Base-by-base conservation (phyloP, 495 filamentous ascomycete species). In the Penicillium arizonense region DNA sequence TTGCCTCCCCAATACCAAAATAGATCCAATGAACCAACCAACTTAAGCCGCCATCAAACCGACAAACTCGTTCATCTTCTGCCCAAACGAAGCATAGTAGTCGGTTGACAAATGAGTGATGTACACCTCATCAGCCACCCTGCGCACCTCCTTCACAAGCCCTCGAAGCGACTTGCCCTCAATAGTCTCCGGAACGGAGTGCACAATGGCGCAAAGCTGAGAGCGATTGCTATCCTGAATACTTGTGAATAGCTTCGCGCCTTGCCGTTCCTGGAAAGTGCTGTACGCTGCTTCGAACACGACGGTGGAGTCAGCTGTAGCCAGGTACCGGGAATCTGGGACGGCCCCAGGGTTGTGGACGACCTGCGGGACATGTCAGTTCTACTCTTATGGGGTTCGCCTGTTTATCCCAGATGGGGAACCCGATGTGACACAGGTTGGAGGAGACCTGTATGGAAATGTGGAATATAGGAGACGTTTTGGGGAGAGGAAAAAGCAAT, bases 271-370 rank as follows among this genome's bases (percentile, higher is more conserved):
- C 33, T 67, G 64, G 61, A 75, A 78, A 37, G 68, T 75, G 37
- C 58, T 59, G 48, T 78, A 76, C 6, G 72, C 68, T 30, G 64
- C 72, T 53, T 78, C 75, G 52, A 77, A 76, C 1, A 80, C 71
- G 24, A 78, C 74, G 6, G 72, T 74, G 47, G 69, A 68, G 58
- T 77, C 73, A 53, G 73, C 70, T 4, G 63, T 64, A 26, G 59
- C 32, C 45, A 75, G 54, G 59, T 74, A 78, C 24, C 70, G 72
- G 47, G 74, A 59, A 54, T 78, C 76, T 5, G 77, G 77, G 12
- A 77, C 51, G 4, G 63, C 63, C 2, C 77, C 77, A 2, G 77
- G 77, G 30, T 80, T 80, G 50, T 80, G 77, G 34, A 80, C 69
- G 46, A 78, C 65, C 77, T 80, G 57, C 9, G 28, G 28, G 28